These are phyloP conservation scores for Sporisorium exsertum DNA, from an alignment of 1,284 basidiomycete species.

Conservation along the genomic window DNA sequence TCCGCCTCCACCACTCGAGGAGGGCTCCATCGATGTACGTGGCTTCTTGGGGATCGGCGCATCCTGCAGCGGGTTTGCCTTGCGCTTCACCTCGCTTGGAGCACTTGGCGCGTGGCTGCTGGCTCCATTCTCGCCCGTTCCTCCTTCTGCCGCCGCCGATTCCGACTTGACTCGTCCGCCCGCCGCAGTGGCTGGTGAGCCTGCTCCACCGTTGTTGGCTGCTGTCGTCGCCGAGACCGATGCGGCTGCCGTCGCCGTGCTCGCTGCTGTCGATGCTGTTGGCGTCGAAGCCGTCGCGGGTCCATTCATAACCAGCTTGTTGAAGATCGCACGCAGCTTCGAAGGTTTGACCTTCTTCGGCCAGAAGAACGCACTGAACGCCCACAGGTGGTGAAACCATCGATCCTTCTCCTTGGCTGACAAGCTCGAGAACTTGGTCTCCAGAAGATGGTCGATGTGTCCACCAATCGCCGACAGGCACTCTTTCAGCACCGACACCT, in stretches of 20 bases:
- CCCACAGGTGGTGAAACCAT: constrained; percentile 95
- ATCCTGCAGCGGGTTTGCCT: constrained; percentile 44
- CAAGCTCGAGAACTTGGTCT: constrained; percentile 76
- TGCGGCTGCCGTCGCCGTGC: constrained; percentile 4
- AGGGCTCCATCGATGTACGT: constrained; percentile 47
- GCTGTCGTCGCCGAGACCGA: constrained; percentile 3
- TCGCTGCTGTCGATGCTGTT: constrained; percentile 5
- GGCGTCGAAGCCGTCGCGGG: constrained; percentile 20
- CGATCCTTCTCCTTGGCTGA: constrained; percentile 82
- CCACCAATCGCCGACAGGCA: constrained; percentile 92
- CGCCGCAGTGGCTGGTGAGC: constrained; percentile 14
- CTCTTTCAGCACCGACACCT: constrained; percentile 94
- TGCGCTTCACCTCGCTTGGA: constrained; percentile 37
- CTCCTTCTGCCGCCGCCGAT: constrained; percentile 15
- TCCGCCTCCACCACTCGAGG: constrained; percentile 13
- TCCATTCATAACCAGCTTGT: constrained; percentile 58
- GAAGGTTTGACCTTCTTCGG: constrained; percentile 78
- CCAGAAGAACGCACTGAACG: constrained; percentile 87
- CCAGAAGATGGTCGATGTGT: constrained; percentile 87
- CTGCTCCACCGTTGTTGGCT: constrained; percentile 15
- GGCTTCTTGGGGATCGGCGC: constrained; percentile 56
- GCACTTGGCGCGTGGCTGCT: constrained; percentile 8
- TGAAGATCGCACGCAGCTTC: constrained; percentile 61
- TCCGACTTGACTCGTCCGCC: constrained; percentile 30
- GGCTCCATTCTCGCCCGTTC: constrained; percentile 24